Conservation (phyloP, 371 early-diverging fungal genomes). For the Rhizopus sp. region DNA sequence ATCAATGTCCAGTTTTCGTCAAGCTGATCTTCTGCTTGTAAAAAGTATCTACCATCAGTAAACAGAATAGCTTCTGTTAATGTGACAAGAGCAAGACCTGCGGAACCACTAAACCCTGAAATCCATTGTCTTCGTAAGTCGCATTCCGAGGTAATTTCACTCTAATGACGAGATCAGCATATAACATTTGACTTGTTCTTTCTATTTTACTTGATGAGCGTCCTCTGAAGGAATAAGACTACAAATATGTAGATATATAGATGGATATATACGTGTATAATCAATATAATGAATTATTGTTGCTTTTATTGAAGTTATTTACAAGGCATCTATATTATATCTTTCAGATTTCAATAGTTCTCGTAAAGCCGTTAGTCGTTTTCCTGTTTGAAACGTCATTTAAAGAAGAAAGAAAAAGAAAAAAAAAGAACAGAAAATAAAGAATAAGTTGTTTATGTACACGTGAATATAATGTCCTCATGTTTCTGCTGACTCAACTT, state of each 20-base stretch:
- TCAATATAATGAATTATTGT: no score
- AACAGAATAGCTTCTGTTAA: conserved; percentile 78
- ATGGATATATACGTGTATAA: no score
- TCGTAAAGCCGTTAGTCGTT: conserved; percentile 25
- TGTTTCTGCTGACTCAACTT: neutral
- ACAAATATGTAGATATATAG: neutral
- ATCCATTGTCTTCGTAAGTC: conserved; percentile 90
- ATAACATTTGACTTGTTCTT: neutral
- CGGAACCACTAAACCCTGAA: conserved; percentile 96
- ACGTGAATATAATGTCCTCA: conserved; percentile 7
- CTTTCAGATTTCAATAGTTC: conserved; percentile 17
- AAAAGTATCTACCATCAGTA: conserved; percentile 98
- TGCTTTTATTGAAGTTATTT: neutral
- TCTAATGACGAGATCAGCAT: conserved; percentile 47
- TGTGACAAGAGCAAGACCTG: conserved; percentile 87
- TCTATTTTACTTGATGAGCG: conserved; percentile 71
- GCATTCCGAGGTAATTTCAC: conserved; percentile 91
- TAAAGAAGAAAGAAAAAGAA: conserved; percentile 5
- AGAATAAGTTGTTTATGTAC: conserved; percentile 5
- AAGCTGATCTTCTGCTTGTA: conserved; percentile 95
- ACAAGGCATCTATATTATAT: conserved; percentile 26
- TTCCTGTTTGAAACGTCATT: conserved; percentile 24
- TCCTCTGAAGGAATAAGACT: conserved; percentile 80
- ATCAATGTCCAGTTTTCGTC: conserved; percentile 85
- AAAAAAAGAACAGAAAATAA: conserved; percentile 4